Percentiles rank a stretch among this genome's conserved stretches.
phyloP scores from a whole-genome alignment of 73 alveolate species.

The Tetrahymena elliotti region DNA sequence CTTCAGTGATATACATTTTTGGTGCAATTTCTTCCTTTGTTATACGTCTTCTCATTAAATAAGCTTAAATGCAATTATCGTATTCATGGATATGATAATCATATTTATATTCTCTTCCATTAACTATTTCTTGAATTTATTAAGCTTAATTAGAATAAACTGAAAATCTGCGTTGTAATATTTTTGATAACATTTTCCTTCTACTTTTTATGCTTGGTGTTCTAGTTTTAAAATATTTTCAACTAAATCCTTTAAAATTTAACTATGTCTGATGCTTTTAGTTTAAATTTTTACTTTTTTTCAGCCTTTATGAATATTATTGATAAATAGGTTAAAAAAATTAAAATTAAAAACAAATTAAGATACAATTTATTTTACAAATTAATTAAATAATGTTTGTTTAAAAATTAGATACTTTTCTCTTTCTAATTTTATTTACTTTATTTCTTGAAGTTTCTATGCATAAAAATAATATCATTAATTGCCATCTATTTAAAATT shows the following conservation, averaged over 20 bases:
- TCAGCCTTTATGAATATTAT: not conserved
- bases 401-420: not conserved
- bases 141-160: constrained; percentile 34
- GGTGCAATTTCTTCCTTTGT: constrained; percentile 30
- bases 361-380: not conserved
- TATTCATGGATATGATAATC: constrained; percentile 6
- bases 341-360: not conserved
- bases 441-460: not conserved
- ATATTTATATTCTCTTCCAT: constrained; percentile 19
- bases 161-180: constrained; percentile 18
- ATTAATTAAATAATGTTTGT: not conserved
- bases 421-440: not conserved
- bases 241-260: not conserved
- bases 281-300: not conserved
- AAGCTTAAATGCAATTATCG: constrained; percentile 20
- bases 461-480: not conserved
- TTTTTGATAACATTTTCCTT: not conserved
- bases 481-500: not conserved
- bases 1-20: constrained; percentile 21
- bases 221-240: not conserved
- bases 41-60: constrained; percentile 28
- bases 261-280: not conserved
- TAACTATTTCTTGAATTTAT: not conserved
- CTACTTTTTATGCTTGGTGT: not conserved
- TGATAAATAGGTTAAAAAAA: not conserved